phyloP scores from a whole-genome alignment of 495 filamentous ascomycete genomes.

The Glarea lozoyensis region DNA sequence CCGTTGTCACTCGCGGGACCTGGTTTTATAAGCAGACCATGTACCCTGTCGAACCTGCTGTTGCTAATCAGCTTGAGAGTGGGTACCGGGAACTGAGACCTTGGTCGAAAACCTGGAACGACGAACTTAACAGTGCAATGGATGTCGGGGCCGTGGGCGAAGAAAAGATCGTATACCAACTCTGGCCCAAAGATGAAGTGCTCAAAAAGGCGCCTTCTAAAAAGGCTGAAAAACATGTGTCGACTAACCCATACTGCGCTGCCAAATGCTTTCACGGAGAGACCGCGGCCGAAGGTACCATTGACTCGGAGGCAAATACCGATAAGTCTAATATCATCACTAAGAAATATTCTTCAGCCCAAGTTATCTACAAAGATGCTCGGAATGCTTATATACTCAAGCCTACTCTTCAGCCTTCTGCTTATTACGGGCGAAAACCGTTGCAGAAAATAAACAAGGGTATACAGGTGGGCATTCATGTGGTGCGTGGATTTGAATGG shows the following conservation, averaged over 20 bases:
- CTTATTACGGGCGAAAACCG: slow-evolving; percentile 67
- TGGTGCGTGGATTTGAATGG: slow-evolving; percentile 80
- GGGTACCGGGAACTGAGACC: slow-evolving; percentile 81
- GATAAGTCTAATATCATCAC: slow-evolving; percentile 16
- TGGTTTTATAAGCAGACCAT: slow-evolving; percentile 98
- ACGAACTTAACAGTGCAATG: slow-evolving; percentile 84
- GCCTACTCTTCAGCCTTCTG: slow-evolving; percentile 69
- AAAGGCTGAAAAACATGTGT: slow-evolving; percentile 19
- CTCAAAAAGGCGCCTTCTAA: slow-evolving; percentile 24
- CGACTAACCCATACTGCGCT: slow-evolving; percentile 41
- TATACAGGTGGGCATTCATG: slow-evolving; percentile 69
- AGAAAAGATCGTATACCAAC: slow-evolving; percentile 71
- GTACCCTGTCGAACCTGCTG: slow-evolving; percentile 76
- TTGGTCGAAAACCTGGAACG: slow-evolving; percentile 88
- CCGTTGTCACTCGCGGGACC: slow-evolving; percentile 73
- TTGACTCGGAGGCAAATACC: slow-evolving; percentile 30
- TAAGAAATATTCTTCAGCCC: slow-evolving; percentile 53
- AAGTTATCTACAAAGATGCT: slow-evolving; percentile 75
- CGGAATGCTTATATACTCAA: slow-evolving; percentile 71
- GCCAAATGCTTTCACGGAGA: slow-evolving; percentile 45
- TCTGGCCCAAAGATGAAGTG: slow-evolving; percentile 60
- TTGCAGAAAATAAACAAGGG: slow-evolving; percentile 80
- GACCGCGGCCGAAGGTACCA: slow-evolving; percentile 39
- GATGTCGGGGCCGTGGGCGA: slow-evolving; percentile 87
- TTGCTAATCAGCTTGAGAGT: slow-evolving; percentile 84